These are phyloP conservation scores for Ochromonas danica DNA, from an alignment of 108 stramenopile genomes.

Conservation along the genomic window DNA sequence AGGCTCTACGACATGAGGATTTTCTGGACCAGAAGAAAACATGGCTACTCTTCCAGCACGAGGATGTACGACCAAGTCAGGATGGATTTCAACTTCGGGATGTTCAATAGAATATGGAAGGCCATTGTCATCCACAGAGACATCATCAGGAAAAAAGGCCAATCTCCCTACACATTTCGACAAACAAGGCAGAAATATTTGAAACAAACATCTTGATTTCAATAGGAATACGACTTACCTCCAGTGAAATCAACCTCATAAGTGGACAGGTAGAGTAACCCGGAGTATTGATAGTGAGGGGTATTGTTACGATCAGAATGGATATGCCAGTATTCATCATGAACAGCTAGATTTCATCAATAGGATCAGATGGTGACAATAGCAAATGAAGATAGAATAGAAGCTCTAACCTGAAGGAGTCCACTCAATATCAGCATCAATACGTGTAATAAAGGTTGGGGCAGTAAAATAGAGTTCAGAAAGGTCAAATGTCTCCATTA, in stretches of 20 bases:
- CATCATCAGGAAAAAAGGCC: too few relatives aligned
- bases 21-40: slow-evolving; percentile 49
- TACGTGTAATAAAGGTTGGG: slow-evolving; percentile 53
- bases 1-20: slow-evolving; percentile 39
- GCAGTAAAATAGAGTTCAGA: slow-evolving; percentile 46
- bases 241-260: slow-evolving; percentile 46
- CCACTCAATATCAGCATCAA: slow-evolving; percentile 42
- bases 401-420: slow-evolving; percentile 27
- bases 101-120: background rate
- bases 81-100: background rate
- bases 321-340: slow-evolving; percentile 56
- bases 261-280: slow-evolving; percentile 49
- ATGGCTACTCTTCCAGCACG: slow-evolving; percentile 36
- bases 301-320: slow-evolving; percentile 59
- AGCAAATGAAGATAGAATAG: background rate
- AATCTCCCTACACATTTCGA: too few relatives aligned
- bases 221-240: too few relatives aligned
- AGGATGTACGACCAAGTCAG: slow-evolving; percentile 31
- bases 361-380: background rate
- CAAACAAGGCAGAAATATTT: too few relatives aligned
- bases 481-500: slow-evolving; percentile 16
- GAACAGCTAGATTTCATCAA: slow-evolving; percentile 17
- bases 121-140: background rate
- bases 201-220: too few relatives aligned
- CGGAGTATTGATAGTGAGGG: slow-evolving; percentile 52